Base-by-base conservation (phyloP, 164 flowering plant species). In the Kalanchoe fedtschenkoi region DNA sequence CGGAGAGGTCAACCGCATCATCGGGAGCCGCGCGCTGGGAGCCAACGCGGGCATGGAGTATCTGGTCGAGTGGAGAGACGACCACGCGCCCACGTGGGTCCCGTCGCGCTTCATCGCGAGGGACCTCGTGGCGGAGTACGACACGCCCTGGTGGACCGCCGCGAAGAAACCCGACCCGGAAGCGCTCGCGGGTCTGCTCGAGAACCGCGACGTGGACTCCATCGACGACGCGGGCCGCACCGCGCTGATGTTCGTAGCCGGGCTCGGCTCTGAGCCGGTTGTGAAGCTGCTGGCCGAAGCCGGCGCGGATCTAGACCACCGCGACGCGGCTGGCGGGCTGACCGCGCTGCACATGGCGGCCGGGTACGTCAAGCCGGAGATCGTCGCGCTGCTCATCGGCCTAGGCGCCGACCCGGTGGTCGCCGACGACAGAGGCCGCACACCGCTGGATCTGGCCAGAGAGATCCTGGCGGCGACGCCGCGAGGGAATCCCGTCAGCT, bases 341-440 rank as follows among this genome's bases (percentile, higher is more conserved):
- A 77, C 97, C 37, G 82, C 98, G 8, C 79, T 93, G 0, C 98
- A 93, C 71, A 88, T 93, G 92, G 98, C 98, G 10, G 98, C 98
- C 0, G 98, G 98, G n/a, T 93, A 93, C 70, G 90, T 78, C 8
- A 72, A 65, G 68, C 86, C 95, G 0, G 85, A 68, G 0, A 85
- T 76, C 7, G 90, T 64, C 2, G 66, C 70, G 68, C n/a, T 66
- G 9, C 56, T 93, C 58, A 8, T 89, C 34, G 86, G 82, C 54
- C 67, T 72, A 4, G 98, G 96, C 0, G 97, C 95, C 1, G 97
- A 93, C 58, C 73, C 88, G 0, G 99, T 90, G 66, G 71, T 70
- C 8, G 78, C 61, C 6, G 99, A 90, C 54, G 84, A 77, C 1
- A 66, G 79, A 64, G 82, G 90, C 0, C 68, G 85, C 7, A 88